These are phyloP conservation scores for Rhizopus sp. DNA, from an alignment of 371 early-diverging fungal genomes.

Conservation along the genomic window DNA sequence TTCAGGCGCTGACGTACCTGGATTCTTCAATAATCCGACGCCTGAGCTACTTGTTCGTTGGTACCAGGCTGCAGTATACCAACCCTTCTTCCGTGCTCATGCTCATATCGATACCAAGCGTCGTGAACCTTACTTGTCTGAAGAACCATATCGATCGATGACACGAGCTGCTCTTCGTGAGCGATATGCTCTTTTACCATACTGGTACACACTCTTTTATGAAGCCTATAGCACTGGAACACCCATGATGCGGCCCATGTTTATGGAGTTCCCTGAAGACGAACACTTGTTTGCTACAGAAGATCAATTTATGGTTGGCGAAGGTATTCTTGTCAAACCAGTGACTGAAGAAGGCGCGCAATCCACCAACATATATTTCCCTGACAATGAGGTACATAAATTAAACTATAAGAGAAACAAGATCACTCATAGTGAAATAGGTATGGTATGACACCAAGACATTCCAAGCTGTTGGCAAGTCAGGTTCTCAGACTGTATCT, in stretches of 20 bases:
- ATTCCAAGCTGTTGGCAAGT: constrained; percentile 35
- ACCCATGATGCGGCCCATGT: constrained; percentile 86
- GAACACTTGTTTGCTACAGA: constrained; percentile 71
- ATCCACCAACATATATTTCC: constrained; percentile 69
- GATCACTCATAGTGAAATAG: constrained; percentile 22
- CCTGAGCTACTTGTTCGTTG: constrained; percentile 82
- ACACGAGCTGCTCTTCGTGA: constrained; percentile 73
- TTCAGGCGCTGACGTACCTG: constrained; percentile 90
- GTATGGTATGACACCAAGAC: constrained; percentile 82
- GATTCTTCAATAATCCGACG: constrained; percentile 89
- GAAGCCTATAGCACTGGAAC: constrained; percentile 67
- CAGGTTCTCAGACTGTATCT: constrained; percentile 54
- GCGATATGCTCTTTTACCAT: constrained; percentile 80
- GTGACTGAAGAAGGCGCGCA: constrained; percentile 60
- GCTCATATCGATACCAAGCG: constrained; percentile 95
- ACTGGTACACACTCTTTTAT: constrained; percentile 81
- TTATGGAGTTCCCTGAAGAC: constrained; percentile 80
- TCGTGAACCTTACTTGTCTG: constrained; percentile 95
- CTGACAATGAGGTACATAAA: constrained; percentile 44
- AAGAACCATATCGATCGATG: constrained; percentile 71
- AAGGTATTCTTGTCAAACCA: constrained; percentile 76
- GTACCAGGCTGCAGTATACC: constrained; percentile 90
- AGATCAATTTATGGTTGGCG: constrained; percentile 85
- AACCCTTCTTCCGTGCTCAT: constrained; percentile 94
- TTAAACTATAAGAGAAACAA: background rate